Evolutionary conservation across 495 filamentous ascomycete species (phyloP), one percentile per base, ranked within the genome.

Genomic region (Aspergillus ostianus): DNA sequence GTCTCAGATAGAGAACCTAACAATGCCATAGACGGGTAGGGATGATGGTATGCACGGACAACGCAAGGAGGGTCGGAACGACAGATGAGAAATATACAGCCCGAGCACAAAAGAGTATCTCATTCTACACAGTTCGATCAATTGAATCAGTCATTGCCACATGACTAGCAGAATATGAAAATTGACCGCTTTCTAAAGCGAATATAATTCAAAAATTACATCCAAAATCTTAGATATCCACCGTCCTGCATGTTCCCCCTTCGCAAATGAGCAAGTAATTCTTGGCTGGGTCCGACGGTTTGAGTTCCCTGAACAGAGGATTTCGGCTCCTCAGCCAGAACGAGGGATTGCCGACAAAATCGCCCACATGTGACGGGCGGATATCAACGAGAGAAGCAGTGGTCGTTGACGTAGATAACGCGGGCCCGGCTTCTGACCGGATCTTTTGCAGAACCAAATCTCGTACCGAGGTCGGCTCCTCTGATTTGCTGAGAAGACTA

Each of bases 271-370:
- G 54, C 10, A 84, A 53, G 57, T 79, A 70, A 47, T 77, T 76
- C 57, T 74, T 79, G 32, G 72, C 69, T 19, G 69, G 73, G 26
- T 79, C 69, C 6, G 65, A 58, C 1, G 71, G 69, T 54, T 74
- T 72, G 20, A 85, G 59, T 19, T 77, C 73, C 61, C 75, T 79
- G 63, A 77, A 77, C 32, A 81, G 48, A 2, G 59, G 36, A 62
- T 80, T 85, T 61, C 82, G 80, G 55, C 67, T 69, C 60, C 78
- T 78, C 62, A 83, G 57, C 86, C 78, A 80, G 75, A 73, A 79
- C 57, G 80, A 77, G 60, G 73, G 76, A 29, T 75, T 78, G 1
- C 68, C 71, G 45, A 80, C 77, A 78, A 82, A 75, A 57, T 73
- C 80, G 74, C 82, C 82, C 47, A 79, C 64, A 70, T 77, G 73